Conservation (phyloP, 1,139 yeast species). For the Pichia cactophila region DNA sequence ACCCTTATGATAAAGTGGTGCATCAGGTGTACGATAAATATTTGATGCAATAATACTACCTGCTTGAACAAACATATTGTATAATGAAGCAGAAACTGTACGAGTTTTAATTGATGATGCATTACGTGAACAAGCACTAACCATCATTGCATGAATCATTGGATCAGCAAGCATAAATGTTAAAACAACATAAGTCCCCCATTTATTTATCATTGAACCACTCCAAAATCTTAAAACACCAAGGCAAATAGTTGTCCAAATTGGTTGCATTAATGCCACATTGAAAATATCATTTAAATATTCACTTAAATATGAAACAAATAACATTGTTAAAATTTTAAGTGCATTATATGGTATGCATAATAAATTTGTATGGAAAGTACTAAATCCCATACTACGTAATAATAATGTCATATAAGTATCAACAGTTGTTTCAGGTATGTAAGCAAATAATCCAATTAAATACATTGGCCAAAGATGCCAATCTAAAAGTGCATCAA, state of each 20-base stretch:
- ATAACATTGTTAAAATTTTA: slow-evolving; percentile 33
- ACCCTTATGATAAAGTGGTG: slow-evolving; percentile 52
- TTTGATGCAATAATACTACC: slow-evolving; percentile 46
- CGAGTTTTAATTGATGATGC: slow-evolving; percentile 53
- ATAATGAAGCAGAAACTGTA: slow-evolving; percentile 53
- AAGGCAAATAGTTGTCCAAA: slow-evolving; percentile 34
- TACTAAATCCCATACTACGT: slow-evolving; percentile 45
- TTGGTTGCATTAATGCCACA: slow-evolving; percentile 31
- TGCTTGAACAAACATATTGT: slow-evolving; percentile 55
- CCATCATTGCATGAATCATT: slow-evolving; percentile 48
- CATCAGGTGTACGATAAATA: slow-evolving; percentile 49
- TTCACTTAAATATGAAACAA: slow-evolving; percentile 35
- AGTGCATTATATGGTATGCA: slow-evolving; percentile 42
- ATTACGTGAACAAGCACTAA: slow-evolving; percentile 55
- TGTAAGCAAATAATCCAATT: slow-evolving; percentile 41
- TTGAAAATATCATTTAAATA: slow-evolving; percentile 32
- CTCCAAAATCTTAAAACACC: slow-evolving; percentile 45
- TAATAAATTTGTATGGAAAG: slow-evolving; percentile 47
- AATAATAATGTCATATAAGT: slow-evolving; percentile 46
- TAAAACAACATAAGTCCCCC: slow-evolving; percentile 48
- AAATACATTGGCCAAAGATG: slow-evolving; percentile 55
- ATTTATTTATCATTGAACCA: slow-evolving; percentile 37
- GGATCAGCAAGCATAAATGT: slow-evolving; percentile 43
- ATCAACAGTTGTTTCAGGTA: slow-evolving; percentile 35
- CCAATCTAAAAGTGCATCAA: slow-evolving; percentile 39